Evolutionary conservation across 164 flowering plant species (phyloP), one percentile per base, ranked within the genome.

Genomic region (Saururus chinensis): DNA sequence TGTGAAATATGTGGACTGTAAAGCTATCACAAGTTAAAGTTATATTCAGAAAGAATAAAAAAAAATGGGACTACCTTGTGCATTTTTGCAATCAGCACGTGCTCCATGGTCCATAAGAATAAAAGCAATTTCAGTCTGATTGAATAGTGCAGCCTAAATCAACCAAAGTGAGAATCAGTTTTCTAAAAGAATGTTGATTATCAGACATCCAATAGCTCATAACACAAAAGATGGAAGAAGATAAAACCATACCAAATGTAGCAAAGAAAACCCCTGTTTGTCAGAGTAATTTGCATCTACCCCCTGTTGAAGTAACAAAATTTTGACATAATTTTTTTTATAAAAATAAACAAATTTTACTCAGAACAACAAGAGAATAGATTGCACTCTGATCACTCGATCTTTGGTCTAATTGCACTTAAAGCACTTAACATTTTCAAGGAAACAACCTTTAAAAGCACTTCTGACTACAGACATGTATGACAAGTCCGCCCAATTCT

Each of bases 281-380:
- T 95, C 99, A 71, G 78, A 76, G 71, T 85, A 91, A 73, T 91
- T 95, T 64, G 96, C 88, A 77, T 91, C 96, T 64, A 91, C 96
- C 51, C 99, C 97, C 99, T 90, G 80, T 40, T 65, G 56, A 61
- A 49, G 64, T 45, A 59, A 35, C 45, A 45, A 62, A 75, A 17
- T 14, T 30, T 0, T 60, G 9, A 11, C 23, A 63, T 20, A 58
- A n/a, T 51, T 9, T n/a, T 1, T 51, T 26, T 13, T 30, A 26
- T 40, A 56, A 16, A 59, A n/a, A 4, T 19, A 2, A 48, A 57
- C 12, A 56, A 20, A 49, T 58, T 2, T 45, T 8, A 45, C 37
- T 30, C 2, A 30, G 37, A 30, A 30, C 37, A 30, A 30, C 2
- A 30, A 30, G 37, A 6, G 37, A 30, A 30, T 30, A 2, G 6